Conservation (phyloP, 805 yeast species). For the Candida coquimbonensis region DNA sequence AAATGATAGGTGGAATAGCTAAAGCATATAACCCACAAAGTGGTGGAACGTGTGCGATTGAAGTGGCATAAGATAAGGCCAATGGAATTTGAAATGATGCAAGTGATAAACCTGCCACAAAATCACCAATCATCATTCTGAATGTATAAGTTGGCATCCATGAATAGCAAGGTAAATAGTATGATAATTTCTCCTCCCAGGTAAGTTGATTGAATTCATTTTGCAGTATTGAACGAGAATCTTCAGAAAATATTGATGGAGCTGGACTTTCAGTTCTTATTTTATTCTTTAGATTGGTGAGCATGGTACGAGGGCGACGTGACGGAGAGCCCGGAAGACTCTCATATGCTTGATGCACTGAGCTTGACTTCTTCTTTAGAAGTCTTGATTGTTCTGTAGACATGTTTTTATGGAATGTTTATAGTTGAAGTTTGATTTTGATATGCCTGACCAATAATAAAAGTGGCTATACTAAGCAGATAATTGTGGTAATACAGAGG, state of each 20-base stretch:
- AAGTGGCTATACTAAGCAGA: no score
- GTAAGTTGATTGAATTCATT: conserved; percentile 5
- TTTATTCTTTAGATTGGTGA: conserved; percentile 11
- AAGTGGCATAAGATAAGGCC: conserved; percentile 64
- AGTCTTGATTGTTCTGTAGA: conserved; percentile 8
- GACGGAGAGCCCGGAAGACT: conserved; percentile 8
- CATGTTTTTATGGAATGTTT: background rate
- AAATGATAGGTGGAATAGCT: conserved; percentile 71
- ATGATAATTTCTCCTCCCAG: conserved; percentile 35
- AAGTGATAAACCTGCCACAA: conserved; percentile 77
- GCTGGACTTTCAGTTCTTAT: conserved; percentile 1
- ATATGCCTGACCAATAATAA: no score
- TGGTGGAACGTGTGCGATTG: conserved; percentile 80
- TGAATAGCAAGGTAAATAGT: conserved; percentile 59
- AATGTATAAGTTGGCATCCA: conserved; percentile 54
- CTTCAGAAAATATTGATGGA: conserved; percentile 11
- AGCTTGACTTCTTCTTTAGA: conserved; percentile 5
- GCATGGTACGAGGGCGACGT: conserved; percentile 17
- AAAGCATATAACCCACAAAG: conserved; percentile 71
- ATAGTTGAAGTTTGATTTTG: no score
- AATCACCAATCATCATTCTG: conserved; percentile 45
- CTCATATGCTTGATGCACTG: conserved; percentile 7
- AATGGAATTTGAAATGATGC: conserved; percentile 92
- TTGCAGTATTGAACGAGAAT: conserved; percentile 1
- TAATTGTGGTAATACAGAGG: no score